Base-by-base conservation (phyloP, 2,329 filamentous ascomycete genomes). In the Tolypocladium guangdongense region DNA sequence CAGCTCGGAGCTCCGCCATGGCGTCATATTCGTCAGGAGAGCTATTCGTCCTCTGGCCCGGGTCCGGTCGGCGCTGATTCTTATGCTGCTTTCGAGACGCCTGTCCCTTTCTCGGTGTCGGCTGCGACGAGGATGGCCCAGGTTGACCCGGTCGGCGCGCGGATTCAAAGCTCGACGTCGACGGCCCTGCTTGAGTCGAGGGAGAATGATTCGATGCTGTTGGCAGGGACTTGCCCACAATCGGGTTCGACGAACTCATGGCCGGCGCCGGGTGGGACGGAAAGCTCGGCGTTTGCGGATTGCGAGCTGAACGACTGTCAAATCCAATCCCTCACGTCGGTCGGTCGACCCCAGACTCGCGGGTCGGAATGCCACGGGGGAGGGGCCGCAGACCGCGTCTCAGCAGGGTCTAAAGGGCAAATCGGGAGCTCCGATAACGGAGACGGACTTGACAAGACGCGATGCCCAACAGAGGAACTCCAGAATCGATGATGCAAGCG, bases 41-140 rank as follows among this genome's bases (percentile, higher is more conserved):
- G 27, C 60, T 62, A 51, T 61, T 59, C 41, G 60, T 74, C 49
- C 71, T 64, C 39, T 69, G 66, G 39, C 63, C 66, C 20, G 64
- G 56, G 54, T 80, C 77, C 49, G 90, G 87, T 64, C 85, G 84
- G 63, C 85, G 86, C 64, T 90, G 87, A 58, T 82, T 83, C 67
- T 89, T 90, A 73, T 96, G 90, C 69, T 93, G 90, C 67, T 86
- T 91, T 69, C 86, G 87, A 52, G 80, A 76, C 46, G 74, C 76
- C 72, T 97, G 92, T 52, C 78, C 83, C 70, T 88, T 95, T 62
- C 91, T 81, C 51, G 88, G 82, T 49, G 80, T 63, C 33, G 69
- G 56, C 55, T 68, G 68, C 20, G 66, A 55, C 24, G 60, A 55
- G 8, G 64, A 59, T 20, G 62, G 57, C 24, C 62, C 62, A 7